Percentiles rank a stretch among this genome's conserved stretches.
Conservation (phyloP, 192 early-diverging fungal genomes). For the Coemansia sp. region DNA sequence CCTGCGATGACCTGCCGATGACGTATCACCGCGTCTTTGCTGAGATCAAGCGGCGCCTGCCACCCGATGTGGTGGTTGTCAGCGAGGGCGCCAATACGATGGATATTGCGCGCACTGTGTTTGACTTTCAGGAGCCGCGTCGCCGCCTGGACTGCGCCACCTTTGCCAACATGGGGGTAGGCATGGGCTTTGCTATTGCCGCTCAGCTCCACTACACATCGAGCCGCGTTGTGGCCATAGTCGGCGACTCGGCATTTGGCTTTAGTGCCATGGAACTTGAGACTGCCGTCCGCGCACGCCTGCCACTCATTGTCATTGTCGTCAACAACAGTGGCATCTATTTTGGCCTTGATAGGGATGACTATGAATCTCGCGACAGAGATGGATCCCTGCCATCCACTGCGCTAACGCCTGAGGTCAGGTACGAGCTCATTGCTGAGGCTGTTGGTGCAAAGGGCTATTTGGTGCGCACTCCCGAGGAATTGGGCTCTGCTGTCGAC, state of each 20-base stretch:
- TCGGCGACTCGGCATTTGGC: slow-evolving; percentile 78
- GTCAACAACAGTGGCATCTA: slow-evolving; percentile 81
- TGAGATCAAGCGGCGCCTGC: slow-evolving; percentile 62
- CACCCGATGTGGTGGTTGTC: slow-evolving; percentile 56
- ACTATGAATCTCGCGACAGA: slow-evolving; percentile 46
- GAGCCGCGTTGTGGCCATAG: slow-evolving; percentile 60
- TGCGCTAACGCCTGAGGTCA: slow-evolving; percentile 60
- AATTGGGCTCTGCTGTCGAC: slow-evolving; percentile 54
- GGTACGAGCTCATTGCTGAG: slow-evolving; percentile 67
- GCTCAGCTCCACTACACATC: slow-evolving; percentile 57
- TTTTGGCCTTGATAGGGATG: slow-evolving; percentile 57
- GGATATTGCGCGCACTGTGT: slow-evolving; percentile 73
- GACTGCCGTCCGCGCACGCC: slow-evolving; percentile 59
- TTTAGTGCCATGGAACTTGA: slow-evolving; percentile 79
- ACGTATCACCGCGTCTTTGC: slow-evolving; percentile 66
- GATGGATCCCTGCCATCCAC: slow-evolving; percentile 57
- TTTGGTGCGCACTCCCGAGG: slow-evolving; percentile 56
- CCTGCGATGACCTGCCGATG: slow-evolving; percentile 53
- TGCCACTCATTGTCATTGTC: slow-evolving; percentile 69
- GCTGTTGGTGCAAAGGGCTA: slow-evolving; percentile 63
- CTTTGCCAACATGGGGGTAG: slow-evolving; percentile 79
- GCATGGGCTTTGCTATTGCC: slow-evolving; percentile 68
- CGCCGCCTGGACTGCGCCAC: slow-evolving; percentile 70
- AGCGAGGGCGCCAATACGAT: slow-evolving; percentile 78
- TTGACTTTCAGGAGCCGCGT: slow-evolving; percentile 61